Percentiles rank a stretch among this genome's conserved stretches.
Conservation (phyloP, 2,329 filamentous ascomycete species). For the Alternaria infectoria region DNA sequence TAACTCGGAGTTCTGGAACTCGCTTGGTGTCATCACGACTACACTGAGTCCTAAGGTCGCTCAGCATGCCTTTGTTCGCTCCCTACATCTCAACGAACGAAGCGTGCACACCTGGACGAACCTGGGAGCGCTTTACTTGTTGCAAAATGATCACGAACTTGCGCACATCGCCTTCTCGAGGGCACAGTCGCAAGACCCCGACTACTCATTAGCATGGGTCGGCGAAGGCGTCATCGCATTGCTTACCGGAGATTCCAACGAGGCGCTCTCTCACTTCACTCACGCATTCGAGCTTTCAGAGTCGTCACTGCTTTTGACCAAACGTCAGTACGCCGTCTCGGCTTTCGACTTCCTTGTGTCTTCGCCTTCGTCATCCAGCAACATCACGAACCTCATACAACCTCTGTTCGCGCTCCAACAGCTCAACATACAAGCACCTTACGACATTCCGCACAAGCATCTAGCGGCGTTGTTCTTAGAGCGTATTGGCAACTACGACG, state of each 20-base stretch:
- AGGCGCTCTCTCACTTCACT: constrained; percentile 85
- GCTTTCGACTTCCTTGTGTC: constrained; percentile 81
- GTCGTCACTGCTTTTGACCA: constrained; percentile 73
- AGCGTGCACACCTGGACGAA: constrained; percentile 90
- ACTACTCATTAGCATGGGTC: constrained; percentile 91
- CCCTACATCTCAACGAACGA: constrained; percentile 87
- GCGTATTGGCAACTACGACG: constrained; percentile 71
- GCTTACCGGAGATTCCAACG: constrained; percentile 73
- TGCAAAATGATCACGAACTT: constrained; percentile 83
- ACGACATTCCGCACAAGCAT: constrained; percentile 76
- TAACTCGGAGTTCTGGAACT: constrained; percentile 97
- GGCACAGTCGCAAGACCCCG: constrained; percentile 92
- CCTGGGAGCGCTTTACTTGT: constrained; percentile 80
- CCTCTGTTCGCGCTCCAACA: constrained; percentile 90
- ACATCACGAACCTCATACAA: constrained; percentile 72
- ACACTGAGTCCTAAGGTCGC: constrained; percentile 84
- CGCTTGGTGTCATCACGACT: constrained; percentile 88
- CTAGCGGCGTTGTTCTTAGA: constrained; percentile 83
- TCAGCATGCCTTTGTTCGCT: constrained; percentile 91
- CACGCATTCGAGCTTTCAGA: constrained; percentile 94
- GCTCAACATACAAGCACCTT: constrained; percentile 72
- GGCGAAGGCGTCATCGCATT: constrained; percentile 88
- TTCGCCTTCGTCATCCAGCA: constrained; percentile 57
- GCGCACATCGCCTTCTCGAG: constrained; percentile 89
- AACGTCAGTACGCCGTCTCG: constrained; percentile 79